phyloP scores from a whole-genome alignment of 2,329 filamentous ascomycete species.

The Biscogniauxia sp. region DNA sequence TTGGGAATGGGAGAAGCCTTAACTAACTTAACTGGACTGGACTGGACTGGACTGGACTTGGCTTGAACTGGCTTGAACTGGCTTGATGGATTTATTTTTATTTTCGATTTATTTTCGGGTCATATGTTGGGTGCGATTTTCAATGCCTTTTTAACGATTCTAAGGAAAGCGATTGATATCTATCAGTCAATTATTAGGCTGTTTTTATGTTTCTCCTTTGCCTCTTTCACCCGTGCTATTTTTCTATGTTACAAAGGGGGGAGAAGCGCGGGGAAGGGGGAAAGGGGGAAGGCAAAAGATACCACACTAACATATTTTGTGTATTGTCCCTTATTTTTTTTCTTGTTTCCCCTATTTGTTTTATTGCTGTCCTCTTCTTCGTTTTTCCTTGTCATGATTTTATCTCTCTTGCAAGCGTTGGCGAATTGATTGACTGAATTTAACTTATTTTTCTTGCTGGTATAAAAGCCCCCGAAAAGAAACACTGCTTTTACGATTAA shows the following conservation, averaged over 20 bases:
- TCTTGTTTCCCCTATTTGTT: not conserved
- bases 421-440: not conserved
- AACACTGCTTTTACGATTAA: not conserved
- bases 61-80: too few relatives aligned
- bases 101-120: not conserved
- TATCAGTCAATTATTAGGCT: not conserved
- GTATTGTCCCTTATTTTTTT: constrained; percentile 3
- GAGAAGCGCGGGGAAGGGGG: constrained; percentile 7
- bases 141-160: not conserved
- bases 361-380: not conserved
- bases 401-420: not conserved
- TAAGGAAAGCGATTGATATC: not conserved
- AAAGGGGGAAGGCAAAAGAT: constrained; percentile 6
- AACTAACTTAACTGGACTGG: too few relatives aligned
- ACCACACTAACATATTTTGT: not conserved
- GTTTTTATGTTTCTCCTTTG: constrained; percentile 5
- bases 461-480: too few relatives aligned
- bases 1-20: too few relatives aligned
- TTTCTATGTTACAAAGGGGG: too few relatives aligned
- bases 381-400: not conserved
- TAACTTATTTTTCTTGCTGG: not conserved
- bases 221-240: not conserved
- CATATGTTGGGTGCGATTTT: not conserved
- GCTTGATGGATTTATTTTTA: too few relatives aligned
- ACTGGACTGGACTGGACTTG: not conserved